phyloP scores from a whole-genome alignment of 495 filamentous ascomycete species.

The Staphylotrichum longicolle region DNA sequence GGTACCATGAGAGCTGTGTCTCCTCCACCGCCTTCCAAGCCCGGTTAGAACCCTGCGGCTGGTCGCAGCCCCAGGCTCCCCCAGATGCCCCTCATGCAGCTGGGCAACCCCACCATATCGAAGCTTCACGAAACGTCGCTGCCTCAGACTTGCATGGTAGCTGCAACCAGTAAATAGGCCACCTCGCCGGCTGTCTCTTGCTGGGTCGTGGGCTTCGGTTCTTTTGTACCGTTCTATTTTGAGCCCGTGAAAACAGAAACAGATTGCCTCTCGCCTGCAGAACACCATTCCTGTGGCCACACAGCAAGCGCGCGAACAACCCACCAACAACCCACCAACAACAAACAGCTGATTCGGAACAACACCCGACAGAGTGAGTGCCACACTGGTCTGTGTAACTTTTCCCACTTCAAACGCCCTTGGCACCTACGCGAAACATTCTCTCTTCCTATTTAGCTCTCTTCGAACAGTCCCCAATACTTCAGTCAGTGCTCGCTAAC shows the following conservation, averaged over 20 bases:
- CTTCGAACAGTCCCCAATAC: too few species aligned
- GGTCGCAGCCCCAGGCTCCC: neutral
- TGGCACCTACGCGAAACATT: too few species aligned
- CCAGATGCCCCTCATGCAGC: slow-evolving; percentile 11
- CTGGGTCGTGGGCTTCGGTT: neutral
- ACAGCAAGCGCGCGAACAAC: too few species aligned
- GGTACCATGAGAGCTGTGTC: too few species aligned
- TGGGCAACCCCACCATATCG: slow-evolving; percentile 34
- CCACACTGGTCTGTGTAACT: neutral
- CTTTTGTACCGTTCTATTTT: neutral
- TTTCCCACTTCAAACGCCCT: neutral
- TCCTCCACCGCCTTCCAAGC: neutral
- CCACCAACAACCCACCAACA: neutral
- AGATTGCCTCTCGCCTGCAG: neutral
- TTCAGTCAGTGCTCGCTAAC: too few species aligned
- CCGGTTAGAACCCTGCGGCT: neutral
- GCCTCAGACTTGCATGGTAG: slow-evolving; percentile 8
- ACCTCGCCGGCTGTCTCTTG: neutral
- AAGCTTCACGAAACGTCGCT: slow-evolving; percentile 35
- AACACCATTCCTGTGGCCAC: neutral
- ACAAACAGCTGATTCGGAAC: neutral
- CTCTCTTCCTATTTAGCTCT: too few species aligned
- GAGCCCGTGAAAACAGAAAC: neutral
- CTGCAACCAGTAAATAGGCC: slow-evolving; percentile 5
- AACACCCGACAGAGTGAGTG: neutral